Base-by-base conservation (phyloP, 768 basidiomycete species). In the Tephrocybe sp. region DNA sequence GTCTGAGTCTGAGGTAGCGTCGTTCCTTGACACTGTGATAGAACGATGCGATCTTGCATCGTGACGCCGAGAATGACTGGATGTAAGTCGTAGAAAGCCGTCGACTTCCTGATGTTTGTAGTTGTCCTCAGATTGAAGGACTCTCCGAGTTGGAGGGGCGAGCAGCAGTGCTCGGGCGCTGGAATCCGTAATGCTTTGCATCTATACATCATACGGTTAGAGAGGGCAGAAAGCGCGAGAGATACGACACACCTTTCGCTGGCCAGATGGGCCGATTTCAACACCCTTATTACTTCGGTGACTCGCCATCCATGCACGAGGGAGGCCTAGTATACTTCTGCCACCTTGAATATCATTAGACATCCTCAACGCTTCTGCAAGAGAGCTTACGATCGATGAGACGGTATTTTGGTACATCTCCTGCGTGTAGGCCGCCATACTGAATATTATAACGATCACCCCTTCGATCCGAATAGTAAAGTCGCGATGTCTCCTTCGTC, bases 401-500 rank as follows among this genome's bases (percentile, higher is more conserved):
- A 54, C 72, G 74, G 62, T 89, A 87, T 64, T 78, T 88, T 14
- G 89, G 87, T 21, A 89, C 67, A 58, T 86, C 80, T 14, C 83
- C 76, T 24, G 76, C 63, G 60, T 88, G 74, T 26, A 87, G 59
- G 3, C 80, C 70, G n/a, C 86, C 88, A 58, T 87, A 90, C 37
- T 76, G 76, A 26, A 88, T 66, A 61, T 87, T 90, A 47, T 83
- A 68, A 38, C 66, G 54, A 64, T 91, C 89, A 2, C 87, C 88
- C 58, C 78, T 80, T 44, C 76, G 73, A 63, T 90, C 88, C 11
- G 81, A 81, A 62, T 78, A 88, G 67, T 80, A 90, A 8, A 69
- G 48, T 24, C 59, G 65, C 39, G 68, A 66, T 17, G 64, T 47
- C 59, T 63, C 63, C 14, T 33, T 57, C 52, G 4, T 28, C 30